Conservation (phyloP, 495 filamentous ascomycete genomes). For the Annulohypoxylon maeteangense region DNA sequence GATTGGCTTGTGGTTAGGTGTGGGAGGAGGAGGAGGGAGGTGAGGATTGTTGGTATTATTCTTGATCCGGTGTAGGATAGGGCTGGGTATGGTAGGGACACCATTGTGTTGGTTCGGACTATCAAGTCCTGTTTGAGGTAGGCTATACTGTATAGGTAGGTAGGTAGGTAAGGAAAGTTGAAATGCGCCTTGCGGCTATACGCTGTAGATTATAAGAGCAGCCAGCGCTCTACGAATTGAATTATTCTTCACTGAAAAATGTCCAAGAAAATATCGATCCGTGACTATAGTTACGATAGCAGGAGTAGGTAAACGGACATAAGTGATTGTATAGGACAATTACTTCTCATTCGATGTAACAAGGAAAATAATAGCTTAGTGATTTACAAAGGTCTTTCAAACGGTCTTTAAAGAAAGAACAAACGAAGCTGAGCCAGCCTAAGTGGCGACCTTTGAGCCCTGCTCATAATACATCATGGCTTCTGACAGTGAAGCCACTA, state of each 20-base stretch:
- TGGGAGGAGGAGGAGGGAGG: conserved; percentile 12
- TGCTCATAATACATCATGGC: neutral
- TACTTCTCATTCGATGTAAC: neutral
- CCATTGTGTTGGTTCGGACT: neutral
- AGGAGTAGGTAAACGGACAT: neutral
- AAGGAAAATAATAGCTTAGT: conserved; percentile 29
- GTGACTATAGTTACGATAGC: neutral
- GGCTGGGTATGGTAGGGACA: neutral
- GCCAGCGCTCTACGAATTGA: neutral
- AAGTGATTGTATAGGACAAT: conserved; percentile 11
- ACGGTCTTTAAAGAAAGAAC: conserved; percentile 2
- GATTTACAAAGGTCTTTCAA: conserved; percentile 23
- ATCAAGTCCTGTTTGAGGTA: neutral
- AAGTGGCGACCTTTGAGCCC: neutral
- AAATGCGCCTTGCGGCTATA: neutral
- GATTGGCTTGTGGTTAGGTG: conserved; percentile 35
- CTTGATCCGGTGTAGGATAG: neutral
- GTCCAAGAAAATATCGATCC: neutral
- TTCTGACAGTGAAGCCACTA: neutral
- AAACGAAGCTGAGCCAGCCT: conserved; percentile 9
- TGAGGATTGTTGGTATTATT: neutral
- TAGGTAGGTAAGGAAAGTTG: neutral
- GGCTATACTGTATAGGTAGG: neutral
- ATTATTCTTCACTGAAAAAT: neutral
- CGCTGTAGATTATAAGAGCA: neutral